phyloP scores from a whole-genome alignment of 2,329 filamentous ascomycete genomes.

The Penicillium psychrosexuale region DNA sequence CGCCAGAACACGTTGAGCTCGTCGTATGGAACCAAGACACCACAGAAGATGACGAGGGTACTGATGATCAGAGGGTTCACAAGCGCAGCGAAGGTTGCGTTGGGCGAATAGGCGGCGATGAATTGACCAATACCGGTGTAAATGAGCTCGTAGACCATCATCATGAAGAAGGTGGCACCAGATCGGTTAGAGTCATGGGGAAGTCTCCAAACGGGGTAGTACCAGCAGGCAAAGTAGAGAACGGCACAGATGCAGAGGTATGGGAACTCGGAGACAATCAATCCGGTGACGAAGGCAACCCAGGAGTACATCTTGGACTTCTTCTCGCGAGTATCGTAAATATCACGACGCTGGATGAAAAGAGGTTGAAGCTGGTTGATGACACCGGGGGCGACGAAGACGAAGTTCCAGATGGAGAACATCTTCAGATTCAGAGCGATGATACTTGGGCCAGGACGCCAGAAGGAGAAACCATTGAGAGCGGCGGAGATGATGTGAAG shows the following conservation, averaged over 20 bases:
- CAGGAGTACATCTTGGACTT: conserved; percentile 11
- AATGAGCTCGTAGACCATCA: conserved; percentile 70
- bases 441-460: conserved; percentile 6
- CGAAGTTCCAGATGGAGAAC: conserved; percentile 11
- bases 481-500: conserved; percentile 7
- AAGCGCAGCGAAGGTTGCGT: conserved; percentile 67
- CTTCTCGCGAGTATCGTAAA: conserved; percentile 9
- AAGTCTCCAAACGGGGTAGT: conserved; percentile 63
- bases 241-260: conserved; percentile 9
- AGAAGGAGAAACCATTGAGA: conserved; percentile 10
- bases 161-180: conserved; percentile 63
- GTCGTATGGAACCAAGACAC: conserved; percentile 64
- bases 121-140: conserved; percentile 71
- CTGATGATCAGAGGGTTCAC: conserved; percentile 73
- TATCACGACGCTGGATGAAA: conserved; percentile 9
- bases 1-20: conserved; percentile 65
- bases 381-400: conserved; percentile 10
- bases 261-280: conserved; percentile 9
- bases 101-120: conserved; percentile 71
- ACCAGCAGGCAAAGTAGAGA: conserved; percentile 11
- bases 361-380: conserved; percentile 10
- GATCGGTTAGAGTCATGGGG: conserved; percentile 52
- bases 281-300: conserved; percentile 7
- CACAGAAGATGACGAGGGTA: conserved; percentile 68
- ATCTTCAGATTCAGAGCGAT: conserved; percentile 6